Evolutionary conservation across 2,329 filamentous ascomycete species (phyloP).

Genomic region (Ascosphaera apis): DNA sequence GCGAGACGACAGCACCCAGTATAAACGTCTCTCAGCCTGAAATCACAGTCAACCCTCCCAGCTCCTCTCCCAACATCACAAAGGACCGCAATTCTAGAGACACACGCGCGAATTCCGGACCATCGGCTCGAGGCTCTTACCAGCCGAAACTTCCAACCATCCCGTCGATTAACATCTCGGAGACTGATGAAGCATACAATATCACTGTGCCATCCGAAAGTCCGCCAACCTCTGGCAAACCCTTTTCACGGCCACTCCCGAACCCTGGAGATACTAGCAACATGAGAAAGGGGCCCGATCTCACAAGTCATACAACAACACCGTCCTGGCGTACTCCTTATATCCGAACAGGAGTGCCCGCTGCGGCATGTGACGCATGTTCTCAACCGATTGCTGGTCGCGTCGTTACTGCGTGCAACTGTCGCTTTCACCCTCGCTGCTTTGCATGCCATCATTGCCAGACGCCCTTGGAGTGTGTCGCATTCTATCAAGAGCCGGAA

Average conservation of each 20-base stretch:
- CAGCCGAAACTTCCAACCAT: conserved; percentile 7
- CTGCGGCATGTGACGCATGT: conserved; percentile 67
- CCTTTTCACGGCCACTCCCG: conserved; percentile 6
- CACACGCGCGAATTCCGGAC: not conserved
- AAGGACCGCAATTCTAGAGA: not conserved
- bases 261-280: conserved; percentile 4
- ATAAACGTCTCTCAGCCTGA: conserved; percentile 25
- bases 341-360: conserved; percentile 28
- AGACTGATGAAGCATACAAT: conserved; percentile 12
- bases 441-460: conserved; percentile 77
- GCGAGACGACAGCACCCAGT: conserved; percentile 26
- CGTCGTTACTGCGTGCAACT: conserved; percentile 61
- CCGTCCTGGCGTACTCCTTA: conserved; percentile 15
- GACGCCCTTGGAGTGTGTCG: conserved; percentile 76
- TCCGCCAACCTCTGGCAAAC: conserved; percentile 6
- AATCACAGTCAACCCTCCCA: not conserved
- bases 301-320: not conserved
- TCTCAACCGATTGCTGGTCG: conserved; percentile 67
- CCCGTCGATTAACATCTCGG: conserved; percentile 29
- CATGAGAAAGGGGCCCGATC: not conserved
- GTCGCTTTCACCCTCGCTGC: conserved; percentile 79
- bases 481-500: conserved; percentile 84
- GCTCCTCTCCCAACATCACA: not conserved
- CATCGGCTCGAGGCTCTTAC: not conserved
- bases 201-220: conserved; percentile 3